These are phyloP conservation scores for Stromatinia cepivora DNA, from an alignment of 2,329 filamentous ascomycete species.

Conservation along the genomic window DNA sequence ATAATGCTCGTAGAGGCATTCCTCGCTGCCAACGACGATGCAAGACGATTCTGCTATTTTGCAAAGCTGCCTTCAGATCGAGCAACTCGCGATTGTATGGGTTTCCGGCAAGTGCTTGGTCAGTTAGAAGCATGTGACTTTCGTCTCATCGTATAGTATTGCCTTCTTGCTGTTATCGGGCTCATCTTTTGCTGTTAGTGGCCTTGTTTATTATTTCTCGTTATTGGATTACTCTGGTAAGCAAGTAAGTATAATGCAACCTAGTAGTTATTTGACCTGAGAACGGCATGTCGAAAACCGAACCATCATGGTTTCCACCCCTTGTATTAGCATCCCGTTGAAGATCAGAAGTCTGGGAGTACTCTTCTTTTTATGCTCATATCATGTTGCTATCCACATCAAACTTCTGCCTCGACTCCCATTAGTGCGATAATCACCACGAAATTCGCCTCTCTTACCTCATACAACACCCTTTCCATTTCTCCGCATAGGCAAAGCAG, in stretches of 20 bases:
- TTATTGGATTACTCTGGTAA: too few relatives aligned
- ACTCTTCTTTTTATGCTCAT: neutral
- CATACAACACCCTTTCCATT: neutral
- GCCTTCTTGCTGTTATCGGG: neutral
- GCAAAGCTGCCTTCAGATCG: too few relatives aligned
- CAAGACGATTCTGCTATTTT: too few relatives aligned
- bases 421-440: too few relatives aligned
- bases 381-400: too few relatives aligned
- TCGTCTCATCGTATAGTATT: neutral
- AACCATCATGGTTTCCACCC: too few relatives aligned
- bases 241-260: too few relatives aligned
- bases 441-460: neutral
- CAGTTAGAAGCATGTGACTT: neutral
- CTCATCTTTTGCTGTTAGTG: neutral
- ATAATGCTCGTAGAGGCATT: too few relatives aligned
- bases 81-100: neutral
- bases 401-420: too few relatives aligned
- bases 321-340: neutral
- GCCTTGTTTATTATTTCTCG: neutral
- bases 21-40: too few relatives aligned
- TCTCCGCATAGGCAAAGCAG: neutral
- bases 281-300: too few relatives aligned
- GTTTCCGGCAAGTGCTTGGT: neutral
- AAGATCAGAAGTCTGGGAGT: neutral
- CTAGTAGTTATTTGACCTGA: too few relatives aligned